Conservation (phyloP, 208 protist genomes). For the Wallacemonas sp. region DNA sequence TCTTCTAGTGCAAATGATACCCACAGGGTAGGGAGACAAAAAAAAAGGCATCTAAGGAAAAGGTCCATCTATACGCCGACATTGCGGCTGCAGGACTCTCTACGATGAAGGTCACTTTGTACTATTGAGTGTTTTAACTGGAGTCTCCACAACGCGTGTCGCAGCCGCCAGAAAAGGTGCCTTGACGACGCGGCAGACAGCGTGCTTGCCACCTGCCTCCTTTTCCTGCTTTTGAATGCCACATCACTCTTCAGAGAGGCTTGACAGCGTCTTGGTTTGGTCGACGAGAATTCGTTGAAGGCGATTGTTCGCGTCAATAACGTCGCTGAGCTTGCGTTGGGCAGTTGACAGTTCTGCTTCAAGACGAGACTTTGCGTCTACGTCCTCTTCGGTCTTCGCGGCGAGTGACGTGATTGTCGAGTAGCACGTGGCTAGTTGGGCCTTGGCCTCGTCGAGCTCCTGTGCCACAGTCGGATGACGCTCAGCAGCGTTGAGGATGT, state of each 20-base stretch:
- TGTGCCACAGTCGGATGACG: slow-evolving; percentile 25
- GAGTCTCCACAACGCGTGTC: no score
- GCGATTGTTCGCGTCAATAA: slow-evolving; percentile 63
- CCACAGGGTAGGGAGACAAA: no score
- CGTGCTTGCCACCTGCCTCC: no score
- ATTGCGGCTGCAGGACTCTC: not conserved
- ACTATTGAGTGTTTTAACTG: no score
- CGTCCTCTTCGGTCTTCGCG: slow-evolving; percentile 21
- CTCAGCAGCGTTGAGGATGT: slow-evolving; percentile 38
- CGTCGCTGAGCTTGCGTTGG: slow-evolving; percentile 47
- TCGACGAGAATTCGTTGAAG: slow-evolving; percentile 81
- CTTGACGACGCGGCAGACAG: no score
- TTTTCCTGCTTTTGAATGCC: no score
- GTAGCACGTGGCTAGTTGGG: slow-evolving; percentile 8
- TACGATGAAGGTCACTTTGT: no score
- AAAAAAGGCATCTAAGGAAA: slow-evolving; percentile 23
- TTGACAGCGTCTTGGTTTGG: slow-evolving; percentile 70
- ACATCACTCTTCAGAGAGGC: slow-evolving; percentile 53
- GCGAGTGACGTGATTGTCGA: slow-evolving; percentile 21
- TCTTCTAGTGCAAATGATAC: no score
- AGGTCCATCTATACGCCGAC: not conserved
- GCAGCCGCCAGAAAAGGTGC: no score
- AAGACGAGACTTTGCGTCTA: not conserved
- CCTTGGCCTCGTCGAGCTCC: slow-evolving; percentile 23
- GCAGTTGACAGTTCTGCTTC: slow-evolving; percentile 26